Base-by-base conservation (phyloP, 352 stramenopile genomes). In the Salisapilia sapeloensis region DNA sequence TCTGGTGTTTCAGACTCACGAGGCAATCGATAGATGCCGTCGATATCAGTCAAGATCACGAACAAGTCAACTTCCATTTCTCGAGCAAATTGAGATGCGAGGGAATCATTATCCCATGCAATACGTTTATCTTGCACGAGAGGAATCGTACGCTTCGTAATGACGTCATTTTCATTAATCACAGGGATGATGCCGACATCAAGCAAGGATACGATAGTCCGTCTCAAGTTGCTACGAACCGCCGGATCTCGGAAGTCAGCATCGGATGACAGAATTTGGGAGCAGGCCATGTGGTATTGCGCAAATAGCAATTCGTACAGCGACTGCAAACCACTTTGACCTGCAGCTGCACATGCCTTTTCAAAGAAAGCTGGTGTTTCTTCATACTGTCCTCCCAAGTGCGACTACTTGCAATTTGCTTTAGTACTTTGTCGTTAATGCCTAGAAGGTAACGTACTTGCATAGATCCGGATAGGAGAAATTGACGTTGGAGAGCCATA, bases 101-200 rank as follows among this genome's bases (percentile, higher is more conserved):
- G 56, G 27, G 72, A 89, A 50, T 89, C 72, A 33, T 89, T 89
- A 43, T 89, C 72, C 72, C 72, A 89, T 1, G 64, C 69, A 31
- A 89, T 64, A 30, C 71, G 69, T 33, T 72, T 46, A 17, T 50
- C 43, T 14, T 70, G 52, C 3, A 64, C 57, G 7, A 89, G 47
- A 29, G 72, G 72, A 35, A 53, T 64, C 34, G 67, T 60, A 29
- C 72, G 69, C 11, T 42, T 46, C 31, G 69, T 70, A 38, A 89
- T 83, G 28, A 89, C 64, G 45, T 89, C 72, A 43, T 89, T 89
- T 44, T 89, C 72, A 42, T 89, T 89, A 37, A 89, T 77, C 11
- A 89, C 55, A 0, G 72, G 72, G 46, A 89, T 85, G 41, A 89
- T 89, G 4, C 70, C 69, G 17, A 89, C 67, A 27, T 81, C 61